These are phyloP conservation scores for Solidago caesia DNA, from an alignment of 129 eudicot genomes.

Conservation along the genomic window DNA sequence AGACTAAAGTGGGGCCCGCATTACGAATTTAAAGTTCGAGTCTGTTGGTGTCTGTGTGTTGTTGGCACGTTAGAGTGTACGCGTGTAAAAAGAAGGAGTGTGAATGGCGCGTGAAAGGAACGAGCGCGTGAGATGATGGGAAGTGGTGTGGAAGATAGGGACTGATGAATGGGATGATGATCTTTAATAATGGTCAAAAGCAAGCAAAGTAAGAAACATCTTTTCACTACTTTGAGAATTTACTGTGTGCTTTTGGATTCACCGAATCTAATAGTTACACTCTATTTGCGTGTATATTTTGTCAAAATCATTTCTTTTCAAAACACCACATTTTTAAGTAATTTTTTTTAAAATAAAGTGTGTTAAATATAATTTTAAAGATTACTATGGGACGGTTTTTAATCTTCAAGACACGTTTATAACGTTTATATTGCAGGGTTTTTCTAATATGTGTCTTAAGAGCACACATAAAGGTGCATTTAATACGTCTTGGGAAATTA, in stretches of 20 bases:
- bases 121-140: slow-evolving; percentile 26
- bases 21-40: slow-evolving; percentile 24
- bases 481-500: too few relatives aligned
- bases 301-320: too few relatives aligned
- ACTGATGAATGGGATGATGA: neutral
- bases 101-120: neutral
- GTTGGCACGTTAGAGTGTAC: slow-evolving; percentile 33
- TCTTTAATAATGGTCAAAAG: slow-evolving; percentile 34
- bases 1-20: slow-evolving; percentile 29
- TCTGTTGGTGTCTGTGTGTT: neutral
- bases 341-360: too few relatives aligned
- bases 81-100: slow-evolving; percentile 24
- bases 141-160: slow-evolving; percentile 14
- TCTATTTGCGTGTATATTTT: too few relatives aligned
- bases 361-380: too few relatives aligned
- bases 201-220: slow-evolving; percentile 1
- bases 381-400: too few relatives aligned
- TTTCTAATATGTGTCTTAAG: too few relatives aligned
- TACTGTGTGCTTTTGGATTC: slow-evolving; percentile 21
- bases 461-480: too few relatives aligned
- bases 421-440: too few relatives aligned
- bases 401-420: too few relatives aligned
- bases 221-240: slow-evolving; percentile 5
- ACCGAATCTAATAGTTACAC: too few relatives aligned
- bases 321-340: too few relatives aligned